These are phyloP conservation scores for Iberis pinnata DNA, from an alignment of 345 rosid species.

Conservation along the genomic window DNA sequence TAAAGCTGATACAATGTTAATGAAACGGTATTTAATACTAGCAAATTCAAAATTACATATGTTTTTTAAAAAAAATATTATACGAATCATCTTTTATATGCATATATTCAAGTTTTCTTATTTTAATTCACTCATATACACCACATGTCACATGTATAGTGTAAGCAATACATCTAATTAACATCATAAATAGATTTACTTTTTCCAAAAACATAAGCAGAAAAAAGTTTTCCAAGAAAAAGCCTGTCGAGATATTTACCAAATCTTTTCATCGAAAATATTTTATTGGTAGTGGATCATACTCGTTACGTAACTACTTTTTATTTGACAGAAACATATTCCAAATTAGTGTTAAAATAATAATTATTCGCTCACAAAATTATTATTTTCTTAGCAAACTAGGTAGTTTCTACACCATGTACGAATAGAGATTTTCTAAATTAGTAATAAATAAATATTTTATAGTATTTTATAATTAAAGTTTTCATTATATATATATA, in stretches of 20 bases:
- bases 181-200: slow-evolving; percentile 5
- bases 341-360: not conserved
- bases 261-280: slow-evolving; percentile 7
- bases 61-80: too few species aligned
- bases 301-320: slow-evolving; percentile 18
- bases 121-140: slow-evolving; percentile 1
- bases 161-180: slow-evolving; percentile 1
- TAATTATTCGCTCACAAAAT: not conserved
- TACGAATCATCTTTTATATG: too few species aligned
- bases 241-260: slow-evolving; percentile 19
- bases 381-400: not conserved
- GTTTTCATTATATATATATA: too few species aligned
- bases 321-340: not conserved
- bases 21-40: not conserved
- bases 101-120: too few species aligned
- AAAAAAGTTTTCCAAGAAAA: slow-evolving; percentile 3
- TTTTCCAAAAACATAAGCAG: not conserved
- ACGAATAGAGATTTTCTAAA: too few species aligned
- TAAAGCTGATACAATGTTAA: too few species aligned
- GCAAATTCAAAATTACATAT: not conserved
- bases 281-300: slow-evolving; percentile 20
- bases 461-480: too few species aligned
- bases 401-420: too few species aligned
- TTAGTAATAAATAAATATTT: too few species aligned
- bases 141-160: not conserved